phyloP scores from a whole-genome alignment of 257 asterid genomes.

The Cruciata laevipes region DNA sequence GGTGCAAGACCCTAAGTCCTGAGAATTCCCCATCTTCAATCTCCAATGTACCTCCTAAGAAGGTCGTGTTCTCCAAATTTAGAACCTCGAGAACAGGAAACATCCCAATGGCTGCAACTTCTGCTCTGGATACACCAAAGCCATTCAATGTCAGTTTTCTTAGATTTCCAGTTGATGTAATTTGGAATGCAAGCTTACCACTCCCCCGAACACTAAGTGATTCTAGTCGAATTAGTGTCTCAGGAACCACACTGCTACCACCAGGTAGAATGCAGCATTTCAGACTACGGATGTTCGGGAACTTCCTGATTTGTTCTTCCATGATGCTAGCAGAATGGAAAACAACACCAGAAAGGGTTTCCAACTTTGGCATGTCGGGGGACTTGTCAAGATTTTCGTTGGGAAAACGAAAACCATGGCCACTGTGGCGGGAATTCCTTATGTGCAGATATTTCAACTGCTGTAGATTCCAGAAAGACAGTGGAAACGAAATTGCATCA shows the following conservation, averaged over 20 bases:
- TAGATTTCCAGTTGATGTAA: neutral
- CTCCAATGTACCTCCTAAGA: conserved; percentile 9
- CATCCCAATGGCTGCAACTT: neutral
- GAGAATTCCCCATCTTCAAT: conserved; percentile 2
- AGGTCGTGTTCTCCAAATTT: neutral
- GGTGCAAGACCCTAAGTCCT: conserved; percentile 4
- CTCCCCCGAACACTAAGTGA: neutral
- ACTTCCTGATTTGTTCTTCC: neutral
- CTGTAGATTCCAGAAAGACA: neutral
- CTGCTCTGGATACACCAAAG: neutral
- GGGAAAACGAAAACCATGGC: neutral
- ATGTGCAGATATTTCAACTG: neutral
- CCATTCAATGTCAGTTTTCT: neutral
- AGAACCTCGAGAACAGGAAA: conserved; percentile 9
- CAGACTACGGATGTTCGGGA: conserved; percentile 2
- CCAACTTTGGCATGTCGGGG: neutral
- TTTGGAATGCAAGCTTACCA: too few relatives aligned
- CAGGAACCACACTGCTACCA: neutral
- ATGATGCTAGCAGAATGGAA: neutral
- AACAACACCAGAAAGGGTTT: neutral
- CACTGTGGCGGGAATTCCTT: too few relatives aligned
- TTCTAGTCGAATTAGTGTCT: too few relatives aligned
- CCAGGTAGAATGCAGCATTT: neutral
- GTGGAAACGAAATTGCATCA: neutral
- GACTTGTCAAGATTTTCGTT: too few relatives aligned